phyloP scores from a whole-genome alignment of 2,329 filamentous ascomycete species.

The Raffaelea albimanens region DNA sequence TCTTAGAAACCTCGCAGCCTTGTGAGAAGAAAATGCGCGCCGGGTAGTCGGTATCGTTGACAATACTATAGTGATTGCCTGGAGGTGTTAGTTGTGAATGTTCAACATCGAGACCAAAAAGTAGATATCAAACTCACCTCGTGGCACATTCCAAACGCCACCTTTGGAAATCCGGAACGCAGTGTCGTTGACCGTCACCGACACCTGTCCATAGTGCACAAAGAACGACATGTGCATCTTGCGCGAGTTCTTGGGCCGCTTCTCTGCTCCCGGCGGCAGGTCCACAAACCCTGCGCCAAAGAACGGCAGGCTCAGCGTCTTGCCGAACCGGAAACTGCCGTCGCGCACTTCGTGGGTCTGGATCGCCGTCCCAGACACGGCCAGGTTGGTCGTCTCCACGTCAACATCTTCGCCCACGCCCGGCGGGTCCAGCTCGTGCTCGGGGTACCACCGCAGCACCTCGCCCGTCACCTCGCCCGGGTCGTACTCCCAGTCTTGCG shows the following conservation, averaged over 20 bases:
- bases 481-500: slow-evolving; percentile 64
- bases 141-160: slow-evolving; percentile 87
- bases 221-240: slow-evolving; percentile 98
- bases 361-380: slow-evolving; percentile 46
- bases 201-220: slow-evolving; percentile 72
- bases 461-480: slow-evolving; percentile 54
- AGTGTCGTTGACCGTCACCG: slow-evolving; percentile 66
- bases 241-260: slow-evolving; percentile 82
- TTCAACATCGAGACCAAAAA: slow-evolving; percentile 5
- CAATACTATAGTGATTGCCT: slow-evolving; percentile 93
- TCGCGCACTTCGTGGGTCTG: slow-evolving; percentile 48
- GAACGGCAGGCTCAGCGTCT: slow-evolving; percentile 75
- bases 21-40: slow-evolving; percentile 89
- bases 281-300: slow-evolving; percentile 88
- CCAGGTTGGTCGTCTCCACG: slow-evolving; percentile 44
- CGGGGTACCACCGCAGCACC: slow-evolving; percentile 54
- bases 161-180: slow-evolving; percentile 77
- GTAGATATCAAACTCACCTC: slow-evolving; percentile 54
- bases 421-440: slow-evolving; percentile 44
- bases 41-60: slow-evolving; percentile 63
- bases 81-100: neutral
- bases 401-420: slow-evolving; percentile 45
- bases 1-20: slow-evolving; percentile 51
- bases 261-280: slow-evolving; percentile 71
- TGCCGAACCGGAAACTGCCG: slow-evolving; percentile 78